Evolutionary conservation across 371 early-diverging fungal species (phyloP).

Genomic region (Nosema muscidifuracis): DNA sequence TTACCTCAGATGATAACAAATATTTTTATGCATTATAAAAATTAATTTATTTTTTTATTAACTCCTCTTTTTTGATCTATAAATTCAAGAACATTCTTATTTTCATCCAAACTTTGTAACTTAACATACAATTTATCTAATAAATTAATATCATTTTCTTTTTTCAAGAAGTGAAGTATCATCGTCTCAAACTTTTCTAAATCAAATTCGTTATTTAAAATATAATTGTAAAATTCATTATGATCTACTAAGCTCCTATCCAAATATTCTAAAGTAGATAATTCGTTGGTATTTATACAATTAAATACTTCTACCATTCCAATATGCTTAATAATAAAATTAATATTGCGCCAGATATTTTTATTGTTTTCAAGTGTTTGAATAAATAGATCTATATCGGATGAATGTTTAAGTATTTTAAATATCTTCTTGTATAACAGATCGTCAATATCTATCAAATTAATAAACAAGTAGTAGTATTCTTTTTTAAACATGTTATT

Average conservation of each 20-base stretch:
- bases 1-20: no score
- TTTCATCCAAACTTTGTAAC: no score
- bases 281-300: neutral
- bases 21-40: no score
- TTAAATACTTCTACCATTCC: neutral
- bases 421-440: slow-evolving; percentile 3
- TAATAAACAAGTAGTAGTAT: neutral
- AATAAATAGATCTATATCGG: neutral
- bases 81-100: no score
- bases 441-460: neutral
- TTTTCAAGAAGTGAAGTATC: neutral
- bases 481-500: neutral
- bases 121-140: neutral
- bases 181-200: neutral
- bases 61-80: no score
- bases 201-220: neutral
- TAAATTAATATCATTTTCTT: neutral
- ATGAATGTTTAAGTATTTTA: neutral
- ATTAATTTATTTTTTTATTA: no score
- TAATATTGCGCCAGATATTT: slow-evolving; percentile 3
- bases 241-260: neutral
- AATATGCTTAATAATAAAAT: neutral
- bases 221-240: neutral
- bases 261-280: neutral
- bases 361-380: neutral